A percentile compares a stretch with the other conserved stretches of the same genome.
Evolutionary conservation across 1,284 basidiomycete genomes (phyloP).

Genomic region (Rhizoctonia solani): DNA sequence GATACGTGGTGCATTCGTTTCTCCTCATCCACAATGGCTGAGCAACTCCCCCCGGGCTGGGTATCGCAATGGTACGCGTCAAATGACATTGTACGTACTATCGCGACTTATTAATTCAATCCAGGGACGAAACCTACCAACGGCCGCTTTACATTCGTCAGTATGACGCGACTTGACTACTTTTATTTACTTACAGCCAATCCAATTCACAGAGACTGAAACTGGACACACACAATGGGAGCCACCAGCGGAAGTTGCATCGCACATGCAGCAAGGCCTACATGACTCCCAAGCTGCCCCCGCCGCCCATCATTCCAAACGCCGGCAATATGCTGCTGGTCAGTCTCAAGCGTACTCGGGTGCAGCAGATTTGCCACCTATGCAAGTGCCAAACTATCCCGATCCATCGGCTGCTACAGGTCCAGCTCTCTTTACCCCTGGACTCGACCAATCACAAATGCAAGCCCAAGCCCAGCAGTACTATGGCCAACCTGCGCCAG

Average conservation of each 20-base stretch:
- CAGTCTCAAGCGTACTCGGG: constrained; percentile 88
- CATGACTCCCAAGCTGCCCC: constrained; percentile 41
- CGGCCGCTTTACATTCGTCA: constrained; percentile 82
- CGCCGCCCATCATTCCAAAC: constrained; percentile 55
- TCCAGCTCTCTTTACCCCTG: constrained; percentile 76
- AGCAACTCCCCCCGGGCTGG: constrained; percentile 83
- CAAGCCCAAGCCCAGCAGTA: constrained; percentile 57
- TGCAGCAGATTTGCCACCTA: constrained; percentile 42
- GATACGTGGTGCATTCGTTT: constrained; percentile 27
- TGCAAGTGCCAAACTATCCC: constrained; percentile 28
- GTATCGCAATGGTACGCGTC: constrained; percentile 74
- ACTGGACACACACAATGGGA: constrained; percentile 72
- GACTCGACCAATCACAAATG: constrained; percentile 47
- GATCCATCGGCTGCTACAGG: constrained; percentile 38
- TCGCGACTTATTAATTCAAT: constrained; percentile 17
- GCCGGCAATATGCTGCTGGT: constrained; percentile 88
- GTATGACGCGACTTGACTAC: constrained; percentile 41
- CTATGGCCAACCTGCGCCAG: constrained; percentile 42
- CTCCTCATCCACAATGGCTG: constrained; percentile 32
- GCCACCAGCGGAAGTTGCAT: constrained; percentile 47
- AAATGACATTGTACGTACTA: neutral
- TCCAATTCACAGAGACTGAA: constrained; percentile 51
- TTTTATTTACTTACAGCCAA: constrained; percentile 9
- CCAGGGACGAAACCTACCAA: constrained; percentile 79
- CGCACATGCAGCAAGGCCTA: constrained; percentile 39